phyloP scores from a whole-genome alignment of 2,329 filamentous ascomycete species.

The Aspergillus unguis region DNA sequence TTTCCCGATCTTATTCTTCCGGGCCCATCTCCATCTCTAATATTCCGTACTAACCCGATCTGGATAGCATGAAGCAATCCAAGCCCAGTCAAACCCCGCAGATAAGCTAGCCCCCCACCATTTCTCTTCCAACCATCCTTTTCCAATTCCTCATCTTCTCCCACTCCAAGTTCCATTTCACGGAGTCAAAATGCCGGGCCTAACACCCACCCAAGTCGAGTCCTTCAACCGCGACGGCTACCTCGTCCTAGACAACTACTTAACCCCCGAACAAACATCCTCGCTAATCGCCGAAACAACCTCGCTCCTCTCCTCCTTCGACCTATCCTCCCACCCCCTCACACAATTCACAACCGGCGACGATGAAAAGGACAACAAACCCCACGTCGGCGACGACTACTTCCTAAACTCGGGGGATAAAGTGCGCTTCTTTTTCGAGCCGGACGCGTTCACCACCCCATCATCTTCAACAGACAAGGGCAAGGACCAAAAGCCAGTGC shows the following conservation, averaged over 20 bases:
- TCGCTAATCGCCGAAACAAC: conserved; percentile 72
- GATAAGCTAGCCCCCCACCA: not conserved
- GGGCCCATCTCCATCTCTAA: not conserved
- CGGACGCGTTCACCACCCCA: conserved; percentile 69
- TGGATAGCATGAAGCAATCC: conserved; percentile 1
- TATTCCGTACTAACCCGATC: not conserved
- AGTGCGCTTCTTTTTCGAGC: conserved; percentile 95
- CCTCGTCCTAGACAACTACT: conserved; percentile 76
- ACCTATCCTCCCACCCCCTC: conserved; percentile 80
- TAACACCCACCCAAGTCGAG: conserved; percentile 67
- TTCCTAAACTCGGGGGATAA: conserved; percentile 89
- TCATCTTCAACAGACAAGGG: conserved; percentile 38
- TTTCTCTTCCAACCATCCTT: not conserved
- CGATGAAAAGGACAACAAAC: conserved; percentile 51
- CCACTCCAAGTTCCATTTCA: not conserved
- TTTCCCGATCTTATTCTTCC: not conserved
- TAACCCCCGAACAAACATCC: conserved; percentile 62
- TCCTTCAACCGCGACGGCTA: conserved; percentile 82
- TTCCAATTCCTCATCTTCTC: not conserved
- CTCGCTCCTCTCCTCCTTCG: conserved; percentile 69
- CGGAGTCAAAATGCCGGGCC: conserved; percentile 30
- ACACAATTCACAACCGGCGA: conserved; percentile 89
- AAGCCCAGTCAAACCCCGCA: not conserved
- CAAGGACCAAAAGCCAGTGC: conserved; percentile 27
- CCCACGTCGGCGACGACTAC: conserved; percentile 92